phyloP scores from a whole-genome alignment of 2,329 filamentous ascomycete species.

The Apiospora pterosperma region DNA sequence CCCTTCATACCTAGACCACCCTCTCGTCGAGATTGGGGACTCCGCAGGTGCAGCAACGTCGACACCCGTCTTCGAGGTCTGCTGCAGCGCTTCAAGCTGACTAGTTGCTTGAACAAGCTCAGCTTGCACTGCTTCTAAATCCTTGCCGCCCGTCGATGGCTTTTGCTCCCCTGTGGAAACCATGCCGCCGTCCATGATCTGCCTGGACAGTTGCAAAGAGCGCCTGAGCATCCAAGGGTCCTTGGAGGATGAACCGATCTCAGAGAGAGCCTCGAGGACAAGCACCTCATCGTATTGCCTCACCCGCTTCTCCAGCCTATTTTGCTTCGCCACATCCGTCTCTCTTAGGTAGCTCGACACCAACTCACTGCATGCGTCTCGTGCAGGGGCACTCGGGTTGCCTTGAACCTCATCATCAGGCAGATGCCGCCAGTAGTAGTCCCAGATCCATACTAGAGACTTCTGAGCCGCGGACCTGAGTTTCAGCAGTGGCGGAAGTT shows the following conservation, averaged over 20 bases:
- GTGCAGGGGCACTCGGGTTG: constrained; percentile 1
- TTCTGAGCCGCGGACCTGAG: constrained; percentile 66
- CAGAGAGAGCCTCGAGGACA: constrained; percentile 35
- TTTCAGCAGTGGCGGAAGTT: constrained; percentile 72
- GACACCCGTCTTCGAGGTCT: constrained; percentile 1
- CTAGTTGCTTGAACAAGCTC: constrained; percentile 12
- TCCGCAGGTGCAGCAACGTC: constrained; percentile 10
- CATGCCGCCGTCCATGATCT: constrained; percentile 29
- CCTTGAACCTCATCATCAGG: constrained; percentile 10
- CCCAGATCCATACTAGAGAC: constrained; percentile 82
- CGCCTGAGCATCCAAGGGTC: constrained; percentile 42
- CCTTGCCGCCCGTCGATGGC: not conserved
- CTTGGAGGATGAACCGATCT: constrained; percentile 35
- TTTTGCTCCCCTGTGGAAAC: not conserved
- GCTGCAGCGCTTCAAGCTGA: constrained; percentile 16
- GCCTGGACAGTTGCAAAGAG: constrained; percentile 40
- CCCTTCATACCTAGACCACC: constrained; percentile 50
- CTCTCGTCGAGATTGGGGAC: constrained; percentile 18
- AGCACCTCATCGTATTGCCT: constrained; percentile 32
- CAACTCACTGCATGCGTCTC: constrained; percentile 26
- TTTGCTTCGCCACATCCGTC: constrained; percentile 13
- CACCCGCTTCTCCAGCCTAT: constrained; percentile 26
- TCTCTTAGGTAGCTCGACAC: constrained; percentile 35
- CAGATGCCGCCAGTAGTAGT: constrained; percentile 74
- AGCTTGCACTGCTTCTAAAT: not conserved